Conservation (phyloP, 202 grass and related monocot genomes). For the Hordeum pubiflorum region DNA sequence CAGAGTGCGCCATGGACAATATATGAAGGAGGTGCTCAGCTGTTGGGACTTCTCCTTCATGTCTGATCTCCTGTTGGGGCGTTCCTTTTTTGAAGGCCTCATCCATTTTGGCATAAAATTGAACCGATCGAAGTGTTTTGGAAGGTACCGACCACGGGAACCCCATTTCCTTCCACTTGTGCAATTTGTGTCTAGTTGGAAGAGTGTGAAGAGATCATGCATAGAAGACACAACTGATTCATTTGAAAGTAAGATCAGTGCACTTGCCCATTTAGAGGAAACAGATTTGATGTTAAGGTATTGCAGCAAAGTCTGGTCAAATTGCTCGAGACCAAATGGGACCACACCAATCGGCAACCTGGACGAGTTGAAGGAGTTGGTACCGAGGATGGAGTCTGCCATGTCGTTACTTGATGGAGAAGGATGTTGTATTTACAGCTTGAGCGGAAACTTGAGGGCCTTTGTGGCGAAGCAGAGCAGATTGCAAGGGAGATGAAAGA, state of each 20-base stretch:
- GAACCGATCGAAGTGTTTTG: constrained; percentile 40
- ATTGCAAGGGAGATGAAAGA: constrained; percentile 1
- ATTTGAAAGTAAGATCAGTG: constrained; percentile 36
- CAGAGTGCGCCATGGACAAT: not conserved
- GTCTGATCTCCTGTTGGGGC: not conserved
- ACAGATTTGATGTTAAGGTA: constrained; percentile 41
- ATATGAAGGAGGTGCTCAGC: constrained; percentile 10
- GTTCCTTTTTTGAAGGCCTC: constrained; percentile 38
- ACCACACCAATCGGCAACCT: not conserved
- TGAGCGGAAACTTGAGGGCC: constrained; percentile 6
- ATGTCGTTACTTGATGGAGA: not conserved
- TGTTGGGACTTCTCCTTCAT: not conserved
- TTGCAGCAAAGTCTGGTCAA: constrained; percentile 31
- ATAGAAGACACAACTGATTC: constrained; percentile 25
- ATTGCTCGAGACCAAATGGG: not conserved
- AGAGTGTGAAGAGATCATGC: constrained; percentile 17
- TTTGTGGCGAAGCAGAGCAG: constrained; percentile 5
- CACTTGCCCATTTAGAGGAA: constrained; percentile 35
- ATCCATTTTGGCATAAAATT: constrained; percentile 42
- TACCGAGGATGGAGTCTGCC: not conserved
- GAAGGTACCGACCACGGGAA: not conserved
- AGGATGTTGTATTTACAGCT: not conserved
- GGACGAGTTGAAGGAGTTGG: constrained; percentile 18
- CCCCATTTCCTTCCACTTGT: constrained; percentile 56
- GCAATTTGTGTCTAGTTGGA: constrained; percentile 31